phyloP scores from a whole-genome alignment of 495 filamentous ascomycete genomes.

The Cryomyces antarcticus region DNA sequence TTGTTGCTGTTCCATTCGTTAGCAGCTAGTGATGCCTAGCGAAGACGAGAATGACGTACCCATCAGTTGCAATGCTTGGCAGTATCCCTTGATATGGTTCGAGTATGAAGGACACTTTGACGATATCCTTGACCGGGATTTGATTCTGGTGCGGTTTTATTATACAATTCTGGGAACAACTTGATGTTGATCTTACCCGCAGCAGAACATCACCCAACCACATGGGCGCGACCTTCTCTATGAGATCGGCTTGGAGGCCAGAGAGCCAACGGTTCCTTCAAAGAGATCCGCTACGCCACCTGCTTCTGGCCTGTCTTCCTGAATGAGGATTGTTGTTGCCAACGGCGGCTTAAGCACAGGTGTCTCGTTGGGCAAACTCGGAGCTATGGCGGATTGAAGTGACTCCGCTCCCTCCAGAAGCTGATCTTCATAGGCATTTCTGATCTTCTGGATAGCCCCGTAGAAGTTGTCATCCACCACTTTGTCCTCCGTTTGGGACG shows the following conservation, averaged over 20 bases:
- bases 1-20: constrained; percentile 37
- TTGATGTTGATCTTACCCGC: constrained; percentile 25
- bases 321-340: constrained; percentile 72
- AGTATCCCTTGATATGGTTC: constrained; percentile 63
- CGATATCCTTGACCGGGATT: constrained; percentile 70
- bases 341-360: constrained; percentile 63
- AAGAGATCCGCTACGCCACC: constrained; percentile 87
- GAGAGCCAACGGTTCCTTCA: constrained; percentile 59
- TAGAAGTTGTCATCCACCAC: constrained; percentile 65
- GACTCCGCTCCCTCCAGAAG: constrained; percentile 20
- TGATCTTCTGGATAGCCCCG: constrained; percentile 61
- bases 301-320: constrained; percentile 73
- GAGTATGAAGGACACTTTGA: constrained; percentile 82
- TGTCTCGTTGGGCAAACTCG: constrained; percentile 65
- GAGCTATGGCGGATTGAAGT: constrained; percentile 40
- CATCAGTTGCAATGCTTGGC: constrained; percentile 26
- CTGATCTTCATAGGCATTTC: constrained; percentile 57
- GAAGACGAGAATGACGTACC: constrained; percentile 11
- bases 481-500: constrained; percentile 46
- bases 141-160: constrained; percentile 37
- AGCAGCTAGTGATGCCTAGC: constrained; percentile 5
- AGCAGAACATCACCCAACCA: constrained; percentile 89
- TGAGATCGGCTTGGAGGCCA: constrained; percentile 56
- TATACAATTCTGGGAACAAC: background rate
- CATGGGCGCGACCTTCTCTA: constrained; percentile 68